Evolutionary conservation across 148 eudicot genomes (phyloP), one percentile per base, ranked within the genome.

Genomic region (Selenicereus undatus): DNA sequence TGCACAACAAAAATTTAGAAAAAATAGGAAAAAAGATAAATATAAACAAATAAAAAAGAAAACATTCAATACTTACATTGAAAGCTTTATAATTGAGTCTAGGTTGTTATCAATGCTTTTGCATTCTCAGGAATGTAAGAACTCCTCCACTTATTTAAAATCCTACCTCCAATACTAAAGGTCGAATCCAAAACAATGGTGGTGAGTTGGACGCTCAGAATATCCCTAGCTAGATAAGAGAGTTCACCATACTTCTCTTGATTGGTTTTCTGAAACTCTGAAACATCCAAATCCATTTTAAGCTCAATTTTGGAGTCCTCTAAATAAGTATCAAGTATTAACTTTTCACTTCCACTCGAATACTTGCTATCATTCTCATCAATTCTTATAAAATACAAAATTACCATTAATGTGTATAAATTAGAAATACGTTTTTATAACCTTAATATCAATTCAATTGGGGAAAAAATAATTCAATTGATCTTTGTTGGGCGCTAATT

Each of bases 261-360:
- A 45, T 81, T 71, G 11, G 72, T 39, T 39, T 60, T 62, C 81
- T 79, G 78, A 50, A 35, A 85, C 0, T n/a, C 5, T 21, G 78
- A 39, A 29, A 85, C 65, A 73, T 81, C 72, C 3, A 78, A 11
- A 6, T 78, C 52, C 42, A 3, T 42, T 29, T 26, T 30, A 13
- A 8, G 26, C 22, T 84, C 80, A 11, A 75, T 16, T 12, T 11
- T 73, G 20, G 64, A 64, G 22, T 85, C 82, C 13, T 81, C 79
- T 17, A 84, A 76, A 39, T 84, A 84, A 0, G 43, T 9, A 73
- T 78, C 78, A 36, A 85, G 22, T 16, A 32, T 32, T 32, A 2
- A 32, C 32, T 32, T 32, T 32, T 2, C 32, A 32, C 32, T 32
- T 32, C 32, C 32, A 32, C 32, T 32, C 32, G 2, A 32, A 32